A percentile compares a stretch with the other conserved stretches of the same genome.
phyloP scores from a whole-genome alignment of 2,329 filamentous ascomycete genomes.

The Diplodia sapinea region DNA sequence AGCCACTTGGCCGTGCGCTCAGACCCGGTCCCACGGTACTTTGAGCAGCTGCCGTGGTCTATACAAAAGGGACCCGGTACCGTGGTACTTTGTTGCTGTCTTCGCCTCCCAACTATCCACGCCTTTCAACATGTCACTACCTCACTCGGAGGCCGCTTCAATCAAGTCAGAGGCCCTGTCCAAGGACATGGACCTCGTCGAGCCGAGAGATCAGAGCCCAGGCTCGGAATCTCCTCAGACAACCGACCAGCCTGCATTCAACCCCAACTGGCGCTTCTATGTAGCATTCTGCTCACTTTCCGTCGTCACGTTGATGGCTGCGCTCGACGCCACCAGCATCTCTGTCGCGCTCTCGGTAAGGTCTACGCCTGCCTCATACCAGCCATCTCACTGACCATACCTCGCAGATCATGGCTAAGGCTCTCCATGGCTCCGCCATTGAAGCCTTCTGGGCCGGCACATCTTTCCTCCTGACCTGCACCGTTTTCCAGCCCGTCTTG shows the following conservation, averaged over 20 bases:
- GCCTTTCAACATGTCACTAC: background rate
- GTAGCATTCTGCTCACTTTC: conserved; percentile 58
- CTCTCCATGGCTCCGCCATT: conserved; percentile 46
- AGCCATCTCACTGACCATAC: conserved; percentile 1
- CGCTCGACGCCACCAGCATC: conserved; percentile 69
- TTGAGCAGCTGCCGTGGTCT: background rate
- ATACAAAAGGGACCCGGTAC: background rate
- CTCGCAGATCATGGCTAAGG: conserved; percentile 46
- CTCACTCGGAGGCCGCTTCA: background rate
- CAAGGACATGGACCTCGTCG: background rate
- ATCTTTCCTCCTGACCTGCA: conserved; percentile 48
- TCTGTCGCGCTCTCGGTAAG: conserved; percentile 62
- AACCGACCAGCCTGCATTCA: conserved; percentile 5
- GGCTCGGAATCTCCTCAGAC: no score
- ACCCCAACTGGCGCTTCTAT: conserved; percentile 30
- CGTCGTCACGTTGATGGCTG: conserved; percentile 65
- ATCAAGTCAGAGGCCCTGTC: background rate
- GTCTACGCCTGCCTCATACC: conserved; percentile 7
- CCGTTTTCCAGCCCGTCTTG: conserved; percentile 50
- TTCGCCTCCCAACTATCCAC: background rate
- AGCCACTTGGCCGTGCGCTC: background rate
- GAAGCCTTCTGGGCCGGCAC: conserved; percentile 53
- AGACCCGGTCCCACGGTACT: background rate
- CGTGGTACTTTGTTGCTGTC: background rate
- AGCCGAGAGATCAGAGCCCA: background rate